Conservation (phyloP, 192 early-diverging fungal genomes). For the Kappamyces sp. region DNA sequence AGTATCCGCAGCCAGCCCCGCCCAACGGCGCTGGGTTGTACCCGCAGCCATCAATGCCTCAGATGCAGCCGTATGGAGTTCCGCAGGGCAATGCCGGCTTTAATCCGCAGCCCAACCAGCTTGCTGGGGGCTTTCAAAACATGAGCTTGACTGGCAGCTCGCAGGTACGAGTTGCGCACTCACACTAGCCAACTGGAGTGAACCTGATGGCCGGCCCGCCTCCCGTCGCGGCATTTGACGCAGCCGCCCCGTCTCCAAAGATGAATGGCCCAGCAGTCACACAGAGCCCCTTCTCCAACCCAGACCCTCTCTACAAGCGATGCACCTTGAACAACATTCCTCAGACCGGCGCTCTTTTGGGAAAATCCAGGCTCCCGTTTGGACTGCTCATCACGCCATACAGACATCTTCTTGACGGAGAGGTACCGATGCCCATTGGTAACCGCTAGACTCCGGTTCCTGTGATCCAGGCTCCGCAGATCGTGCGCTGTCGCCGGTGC, state of each 20-base stretch:
- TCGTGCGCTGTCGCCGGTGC: slow-evolving; percentile 91
- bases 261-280: slow-evolving; percentile 26
- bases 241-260: slow-evolving; percentile 8
- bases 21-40: no score
- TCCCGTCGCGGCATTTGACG: slow-evolving; percentile 7
- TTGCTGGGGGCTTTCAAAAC: background rate
- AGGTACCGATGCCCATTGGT: slow-evolving; percentile 50
- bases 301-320: slow-evolving; percentile 75
- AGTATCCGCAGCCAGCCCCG: no score
- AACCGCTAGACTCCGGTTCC: slow-evolving; percentile 58
- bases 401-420: slow-evolving; percentile 61
- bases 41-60: no score
- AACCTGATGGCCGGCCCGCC: slow-evolving; percentile 31
- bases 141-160: background rate
- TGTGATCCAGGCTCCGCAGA: slow-evolving; percentile 78
- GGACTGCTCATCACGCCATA: slow-evolving; percentile 89
- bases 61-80: background rate
- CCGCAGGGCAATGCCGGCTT: background rate
- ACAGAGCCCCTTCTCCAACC: slow-evolving; percentile 51
- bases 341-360: slow-evolving; percentile 69
- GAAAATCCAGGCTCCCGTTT: slow-evolving; percentile 86
- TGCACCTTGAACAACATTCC: slow-evolving; percentile 88
- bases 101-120: background rate
- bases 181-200: slow-evolving; percentile 9
- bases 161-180: background rate